A percentile compares a stretch with the other conserved stretches of the same genome.
Conservation (phyloP, 345 rosid species). For the Eucalyptus tenuipes region DNA sequence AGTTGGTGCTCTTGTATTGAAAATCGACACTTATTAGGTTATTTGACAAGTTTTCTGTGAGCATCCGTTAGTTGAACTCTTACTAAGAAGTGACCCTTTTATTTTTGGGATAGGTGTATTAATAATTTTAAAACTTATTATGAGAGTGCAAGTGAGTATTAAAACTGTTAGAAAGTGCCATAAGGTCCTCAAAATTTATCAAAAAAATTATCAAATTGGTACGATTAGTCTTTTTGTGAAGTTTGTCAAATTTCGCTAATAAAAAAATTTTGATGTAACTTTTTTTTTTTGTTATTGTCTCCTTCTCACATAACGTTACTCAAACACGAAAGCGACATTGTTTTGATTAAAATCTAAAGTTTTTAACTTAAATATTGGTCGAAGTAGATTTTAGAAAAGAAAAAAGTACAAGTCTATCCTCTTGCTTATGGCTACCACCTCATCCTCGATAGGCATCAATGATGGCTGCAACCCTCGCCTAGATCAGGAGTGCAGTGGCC, state of each 20-base stretch:
- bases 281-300: no score
- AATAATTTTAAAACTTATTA: not conserved
- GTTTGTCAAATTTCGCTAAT: not conserved
- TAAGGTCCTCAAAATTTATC: not conserved
- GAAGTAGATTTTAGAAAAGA: no score
- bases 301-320: not conserved
- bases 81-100: not conserved
- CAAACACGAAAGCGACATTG: no score
- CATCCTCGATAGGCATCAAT: not conserved
- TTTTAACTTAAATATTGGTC: no score
- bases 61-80: not conserved
- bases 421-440: not conserved
- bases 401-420: no score
- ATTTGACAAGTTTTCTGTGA: not conserved
- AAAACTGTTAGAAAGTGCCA: not conserved
- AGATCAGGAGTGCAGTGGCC: not conserved
- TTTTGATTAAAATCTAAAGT: no score
- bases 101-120: not conserved
- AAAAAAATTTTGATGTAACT: accelerated
- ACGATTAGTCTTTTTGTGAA: accelerated
- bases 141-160: accelerated
- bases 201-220: no score
- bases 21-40: not conserved
- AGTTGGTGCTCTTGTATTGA: not conserved
- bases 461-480: accelerated